phyloP scores from a whole-genome alignment of 148 eudicot genomes.

The Simmondsia chinensis region DNA sequence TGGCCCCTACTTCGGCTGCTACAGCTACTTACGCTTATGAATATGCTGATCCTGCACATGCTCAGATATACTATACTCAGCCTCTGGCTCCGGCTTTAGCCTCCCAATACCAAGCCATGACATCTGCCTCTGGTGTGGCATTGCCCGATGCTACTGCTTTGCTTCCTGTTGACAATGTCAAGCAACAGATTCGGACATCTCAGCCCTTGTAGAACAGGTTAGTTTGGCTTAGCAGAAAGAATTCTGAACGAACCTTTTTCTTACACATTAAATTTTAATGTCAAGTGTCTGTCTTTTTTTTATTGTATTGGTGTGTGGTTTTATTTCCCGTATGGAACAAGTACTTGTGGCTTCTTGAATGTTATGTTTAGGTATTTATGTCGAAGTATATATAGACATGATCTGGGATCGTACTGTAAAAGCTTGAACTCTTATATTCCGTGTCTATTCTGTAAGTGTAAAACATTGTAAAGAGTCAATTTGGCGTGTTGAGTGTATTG shows the following conservation, averaged over 20 bases:
- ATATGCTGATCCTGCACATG: conserved; percentile 49
- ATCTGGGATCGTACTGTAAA: conserved; percentile 35
- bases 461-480: too few species aligned
- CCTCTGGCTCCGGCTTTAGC: conserved; percentile 43
- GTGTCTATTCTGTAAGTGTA: conserved; percentile 13
- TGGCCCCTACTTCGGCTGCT: conserved; percentile 34
- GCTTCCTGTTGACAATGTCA: conserved; percentile 37
- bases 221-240: conserved; percentile 27
- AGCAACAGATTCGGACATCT: conserved; percentile 41
- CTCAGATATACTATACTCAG: conserved; percentile 62
- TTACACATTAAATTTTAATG: conserved; percentile 20
- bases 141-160: conserved; percentile 45
- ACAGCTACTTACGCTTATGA: conserved; percentile 55
- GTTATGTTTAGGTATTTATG: conserved; percentile 17
- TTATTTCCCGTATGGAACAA: conserved; percentile 40
- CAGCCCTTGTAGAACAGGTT: conserved; percentile 40
- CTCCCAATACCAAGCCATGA: conserved; percentile 61
- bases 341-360: conserved; percentile 22
- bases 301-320: conserved; percentile 50
- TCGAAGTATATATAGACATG: conserved; percentile 21
- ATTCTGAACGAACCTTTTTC: conserved; percentile 49
- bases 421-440: conserved; percentile 15
- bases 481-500: too few species aligned
- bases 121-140: conserved; percentile 23
- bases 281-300: conserved; percentile 12